Evolutionary conservation across 192 early-diverging fungal species (phyloP).

Genomic region (Backusella psychrophila): DNA sequence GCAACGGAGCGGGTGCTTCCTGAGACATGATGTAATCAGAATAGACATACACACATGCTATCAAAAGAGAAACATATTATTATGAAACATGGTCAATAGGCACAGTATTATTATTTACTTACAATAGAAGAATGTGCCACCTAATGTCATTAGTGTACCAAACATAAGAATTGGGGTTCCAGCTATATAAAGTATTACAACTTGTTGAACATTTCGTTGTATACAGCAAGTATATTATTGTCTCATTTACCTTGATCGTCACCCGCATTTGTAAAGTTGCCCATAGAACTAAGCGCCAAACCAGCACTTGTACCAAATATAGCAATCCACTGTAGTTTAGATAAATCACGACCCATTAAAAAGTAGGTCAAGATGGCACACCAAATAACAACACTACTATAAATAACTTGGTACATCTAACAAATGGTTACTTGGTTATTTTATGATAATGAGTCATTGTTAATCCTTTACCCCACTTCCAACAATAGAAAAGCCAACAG

Average conservation of each 20-base stretch:
- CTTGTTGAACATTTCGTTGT: not conserved
- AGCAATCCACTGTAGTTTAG: slow-evolving; percentile 48
- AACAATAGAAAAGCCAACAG: slow-evolving; percentile 55
- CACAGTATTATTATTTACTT: not conserved
- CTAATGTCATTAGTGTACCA: slow-evolving; percentile 50
- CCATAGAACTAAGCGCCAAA: slow-evolving; percentile 50
- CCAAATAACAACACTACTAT: slow-evolving; percentile 62
- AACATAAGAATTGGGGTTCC: slow-evolving; percentile 32
- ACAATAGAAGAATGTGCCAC: slow-evolving; percentile 52
- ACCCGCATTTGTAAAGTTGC: slow-evolving; percentile 18
- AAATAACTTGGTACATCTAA: slow-evolving; percentile 65
- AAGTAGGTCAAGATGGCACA: slow-evolving; percentile 57
- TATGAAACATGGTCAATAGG: not conserved
- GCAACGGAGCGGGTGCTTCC: slow-evolving; percentile 40
- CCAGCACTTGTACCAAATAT: slow-evolving; percentile 55
- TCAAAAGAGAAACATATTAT: not conserved
- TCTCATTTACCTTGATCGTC: not conserved
- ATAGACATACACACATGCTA: slow-evolving; percentile 57
- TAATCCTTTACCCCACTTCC: slow-evolving; percentile 52
- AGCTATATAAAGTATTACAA: not conserved
- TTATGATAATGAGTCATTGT: not conserved
- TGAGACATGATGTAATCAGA: slow-evolving; percentile 49
- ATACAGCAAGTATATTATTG: not conserved
- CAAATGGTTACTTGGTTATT: not conserved
- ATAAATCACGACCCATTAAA: slow-evolving; percentile 47